These are phyloP conservation scores for Calonectria pteridis DNA, from an alignment of 2,329 filamentous ascomycete genomes.

Conservation along the genomic window DNA sequence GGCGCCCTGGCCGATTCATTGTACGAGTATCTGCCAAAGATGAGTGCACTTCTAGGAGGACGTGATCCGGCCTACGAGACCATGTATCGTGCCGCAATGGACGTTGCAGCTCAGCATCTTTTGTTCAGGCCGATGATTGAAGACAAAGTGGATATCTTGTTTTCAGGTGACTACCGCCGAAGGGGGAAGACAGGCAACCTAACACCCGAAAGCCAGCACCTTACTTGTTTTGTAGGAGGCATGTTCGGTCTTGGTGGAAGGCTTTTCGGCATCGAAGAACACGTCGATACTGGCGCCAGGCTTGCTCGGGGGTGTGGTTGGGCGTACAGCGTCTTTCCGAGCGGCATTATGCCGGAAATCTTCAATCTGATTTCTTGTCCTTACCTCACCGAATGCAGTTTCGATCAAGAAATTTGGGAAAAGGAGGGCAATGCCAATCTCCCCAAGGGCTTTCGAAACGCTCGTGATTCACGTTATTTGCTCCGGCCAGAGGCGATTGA, in stretches of 20 bases:
- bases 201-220: constrained; percentile 60
- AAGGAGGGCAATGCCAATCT: constrained; percentile 43
- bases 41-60: constrained; percentile 76
- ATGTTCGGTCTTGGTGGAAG: constrained; percentile 75
- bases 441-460: constrained; percentile 72
- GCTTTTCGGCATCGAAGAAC: constrained; percentile 63
- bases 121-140: constrained; percentile 79
- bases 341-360: constrained; percentile 71
- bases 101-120: constrained; percentile 71
- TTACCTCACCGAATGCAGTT: constrained; percentile 48
- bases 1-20: constrained; percentile 69
- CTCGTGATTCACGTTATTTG: constrained; percentile 62
- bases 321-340: constrained; percentile 66
- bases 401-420: constrained; percentile 47
- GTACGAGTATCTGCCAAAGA: constrained; percentile 73
- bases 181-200: constrained; percentile 38
- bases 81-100: constrained; percentile 75
- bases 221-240: constrained; percentile 76
- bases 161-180: constrained; percentile 48
- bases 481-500: constrained; percentile 65
- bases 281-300: constrained; percentile 61
- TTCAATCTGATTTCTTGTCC: constrained; percentile 62
- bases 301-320: constrained; percentile 68
- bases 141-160: constrained; percentile 70
- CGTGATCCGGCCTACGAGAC: constrained; percentile 69